Conservation (phyloP, 2,329 filamentous ascomycete species). For the Delphinella strobiligena region DNA sequence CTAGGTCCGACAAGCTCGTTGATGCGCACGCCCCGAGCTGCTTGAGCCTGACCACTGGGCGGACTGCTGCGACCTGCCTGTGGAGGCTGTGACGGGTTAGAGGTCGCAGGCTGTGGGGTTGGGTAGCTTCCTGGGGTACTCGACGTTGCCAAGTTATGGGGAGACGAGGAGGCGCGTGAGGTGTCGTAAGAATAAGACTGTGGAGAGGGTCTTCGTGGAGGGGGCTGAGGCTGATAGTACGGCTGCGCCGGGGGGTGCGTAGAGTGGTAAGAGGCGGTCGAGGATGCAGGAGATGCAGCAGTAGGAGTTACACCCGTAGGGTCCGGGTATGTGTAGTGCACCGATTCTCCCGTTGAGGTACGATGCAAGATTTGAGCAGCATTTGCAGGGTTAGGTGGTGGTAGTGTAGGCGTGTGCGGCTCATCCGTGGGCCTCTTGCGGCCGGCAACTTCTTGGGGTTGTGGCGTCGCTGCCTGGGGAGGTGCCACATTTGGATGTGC, state of each 20-base stretch:
- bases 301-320: slow-evolving; percentile 30
- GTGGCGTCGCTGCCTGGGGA: slow-evolving; percentile 9
- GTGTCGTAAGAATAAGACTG: slow-evolving; percentile 31
- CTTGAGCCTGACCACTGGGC: slow-evolving; percentile 7
- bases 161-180: slow-evolving; percentile 29
- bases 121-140: background rate
- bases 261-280: slow-evolving; percentile 27
- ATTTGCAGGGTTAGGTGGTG: slow-evolving; percentile 34
- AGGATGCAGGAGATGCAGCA: slow-evolving; percentile 32
- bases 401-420: slow-evolving; percentile 38
- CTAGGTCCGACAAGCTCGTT: slow-evolving; percentile 21
- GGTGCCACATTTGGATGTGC: slow-evolving; percentile 1
- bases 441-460: slow-evolving; percentile 19
- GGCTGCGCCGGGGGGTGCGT: slow-evolving; percentile 21
- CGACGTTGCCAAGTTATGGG: slow-evolving; percentile 27
- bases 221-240: slow-evolving; percentile 26
- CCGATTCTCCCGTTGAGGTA: background rate
- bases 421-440: slow-evolving; percentile 36
- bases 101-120: slow-evolving; percentile 1
- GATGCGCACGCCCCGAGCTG: slow-evolving; percentile 17
- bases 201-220: slow-evolving; percentile 28
- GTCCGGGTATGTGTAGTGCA: slow-evolving; percentile 31
- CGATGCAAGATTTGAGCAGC: slow-evolving; percentile 23
- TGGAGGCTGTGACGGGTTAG: slow-evolving; percentile 16
- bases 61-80: slow-evolving; percentile 26